These are phyloP conservation scores for Parietichytrium sp. DNA, from an alignment of 108 stramenopile species.

Conservation along the genomic window DNA sequence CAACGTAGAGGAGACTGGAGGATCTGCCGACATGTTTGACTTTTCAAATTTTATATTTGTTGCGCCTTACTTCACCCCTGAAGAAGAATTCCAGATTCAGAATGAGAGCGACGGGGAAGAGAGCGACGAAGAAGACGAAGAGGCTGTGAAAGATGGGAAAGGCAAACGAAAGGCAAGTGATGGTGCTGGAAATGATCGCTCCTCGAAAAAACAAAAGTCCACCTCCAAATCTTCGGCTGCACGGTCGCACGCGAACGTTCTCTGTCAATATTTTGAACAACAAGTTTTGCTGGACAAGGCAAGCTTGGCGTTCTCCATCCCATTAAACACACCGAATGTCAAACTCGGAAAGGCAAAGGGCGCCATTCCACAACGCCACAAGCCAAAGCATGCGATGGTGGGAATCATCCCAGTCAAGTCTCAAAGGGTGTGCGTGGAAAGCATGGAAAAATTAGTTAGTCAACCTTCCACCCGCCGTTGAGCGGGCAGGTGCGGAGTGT, in stretches of 20 bases:
- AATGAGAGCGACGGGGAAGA: background rate
- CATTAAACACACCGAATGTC: background rate
- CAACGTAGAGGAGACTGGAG: slow-evolving; percentile 8
- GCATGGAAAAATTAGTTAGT: too few relatives aligned
- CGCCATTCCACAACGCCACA: background rate
- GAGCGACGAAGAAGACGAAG: background rate
- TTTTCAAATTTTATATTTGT: background rate
- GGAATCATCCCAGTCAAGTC: too few relatives aligned
- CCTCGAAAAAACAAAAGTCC: background rate
- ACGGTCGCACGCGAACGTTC: too few relatives aligned
- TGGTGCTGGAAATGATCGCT: too few relatives aligned
- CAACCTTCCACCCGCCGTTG: too few relatives aligned
- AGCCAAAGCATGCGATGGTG: too few relatives aligned
- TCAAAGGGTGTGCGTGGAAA: too few relatives aligned
- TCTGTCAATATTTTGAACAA: background rate
- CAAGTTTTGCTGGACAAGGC: background rate
- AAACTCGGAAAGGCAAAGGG: slow-evolving; percentile 17
- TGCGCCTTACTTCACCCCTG: background rate
- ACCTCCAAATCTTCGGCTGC: background rate
- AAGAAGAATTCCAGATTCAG: background rate
- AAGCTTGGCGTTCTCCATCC: background rate
- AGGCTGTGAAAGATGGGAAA: background rate
- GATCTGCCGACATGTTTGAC: slow-evolving; percentile 12
- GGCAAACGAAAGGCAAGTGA: background rate
- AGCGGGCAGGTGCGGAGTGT: too few relatives aligned